Evolutionary conservation across 208 protist species (phyloP).

Genomic region (Trypanosoma conorhini): DNA sequence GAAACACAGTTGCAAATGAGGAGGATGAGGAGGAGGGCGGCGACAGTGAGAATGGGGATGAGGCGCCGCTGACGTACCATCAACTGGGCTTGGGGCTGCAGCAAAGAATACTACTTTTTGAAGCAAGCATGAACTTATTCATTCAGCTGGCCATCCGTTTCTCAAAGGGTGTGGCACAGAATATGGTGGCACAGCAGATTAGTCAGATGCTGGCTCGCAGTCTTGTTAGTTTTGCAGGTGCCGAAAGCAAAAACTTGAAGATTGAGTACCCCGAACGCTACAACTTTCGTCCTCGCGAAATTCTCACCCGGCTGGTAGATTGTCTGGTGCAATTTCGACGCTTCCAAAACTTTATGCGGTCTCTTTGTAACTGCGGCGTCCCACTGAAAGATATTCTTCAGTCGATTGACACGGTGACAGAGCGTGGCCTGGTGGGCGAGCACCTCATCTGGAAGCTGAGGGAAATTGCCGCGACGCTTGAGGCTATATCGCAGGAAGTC

Average conservation of each 20-base stretch:
- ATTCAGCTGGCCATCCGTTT: slow-evolving; percentile 80
- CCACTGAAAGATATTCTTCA: slow-evolving; percentile 51
- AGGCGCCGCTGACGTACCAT: slow-evolving; percentile 60
- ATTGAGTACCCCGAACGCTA: slow-evolving; percentile 82
- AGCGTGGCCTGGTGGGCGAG: slow-evolving; percentile 69
- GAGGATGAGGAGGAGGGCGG: slow-evolving; percentile 50
- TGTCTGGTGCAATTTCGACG: slow-evolving; percentile 81
- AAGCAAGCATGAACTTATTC: slow-evolving; percentile 83
- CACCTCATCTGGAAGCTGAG: slow-evolving; percentile 59
- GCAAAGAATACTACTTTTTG: slow-evolving; percentile 75
- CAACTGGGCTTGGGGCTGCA: slow-evolving; percentile 68
- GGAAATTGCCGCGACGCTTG: slow-evolving; percentile 56
- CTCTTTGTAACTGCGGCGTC: slow-evolving; percentile 77
- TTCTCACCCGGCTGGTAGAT: slow-evolving; percentile 73
- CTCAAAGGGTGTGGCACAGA: slow-evolving; percentile 79
- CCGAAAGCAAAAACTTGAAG: slow-evolving; percentile 72
- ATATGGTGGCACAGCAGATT: slow-evolving; percentile 89
- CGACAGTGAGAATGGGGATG: slow-evolving; percentile 32
- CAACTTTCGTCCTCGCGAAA: slow-evolving; percentile 74
- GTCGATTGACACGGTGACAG: slow-evolving; percentile 58
- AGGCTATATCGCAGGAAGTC: slow-evolving; percentile 55
- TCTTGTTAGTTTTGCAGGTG: slow-evolving; percentile 78
- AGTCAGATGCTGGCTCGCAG: slow-evolving; percentile 85
- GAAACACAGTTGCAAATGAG: slow-evolving; percentile 7
- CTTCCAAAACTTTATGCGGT: slow-evolving; percentile 72